Evolutionary conservation across 768 basidiomycete species (phyloP).

Genomic region (Boletus barrowsii): DNA sequence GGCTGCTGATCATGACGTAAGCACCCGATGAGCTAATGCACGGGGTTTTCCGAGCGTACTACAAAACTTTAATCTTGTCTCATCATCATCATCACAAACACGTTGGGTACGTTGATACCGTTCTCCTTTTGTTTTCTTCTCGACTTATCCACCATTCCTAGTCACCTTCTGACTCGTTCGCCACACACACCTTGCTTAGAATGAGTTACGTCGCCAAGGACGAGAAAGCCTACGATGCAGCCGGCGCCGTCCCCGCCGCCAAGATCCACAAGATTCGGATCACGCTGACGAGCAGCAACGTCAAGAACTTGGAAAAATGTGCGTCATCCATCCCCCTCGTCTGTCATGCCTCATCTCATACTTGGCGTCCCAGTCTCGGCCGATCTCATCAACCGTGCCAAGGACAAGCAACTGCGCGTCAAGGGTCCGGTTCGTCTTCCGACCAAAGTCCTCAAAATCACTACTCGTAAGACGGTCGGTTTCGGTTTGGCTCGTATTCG

Average conservation of each 20-base stretch:
- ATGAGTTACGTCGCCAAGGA: constrained; percentile 99
- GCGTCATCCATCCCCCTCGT: constrained; percentile 16
- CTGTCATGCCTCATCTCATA: background rate
- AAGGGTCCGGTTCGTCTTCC: constrained; percentile 99
- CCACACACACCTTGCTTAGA: constrained; percentile 31
- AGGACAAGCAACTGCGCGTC: constrained; percentile 99
- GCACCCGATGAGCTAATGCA: background rate
- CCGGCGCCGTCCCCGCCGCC: constrained; percentile 81
- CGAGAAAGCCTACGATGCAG: constrained; percentile 96
- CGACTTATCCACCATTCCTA: constrained; percentile 21
- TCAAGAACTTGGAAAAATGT: constrained; percentile 99
- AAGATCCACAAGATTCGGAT: constrained; percentile 99
- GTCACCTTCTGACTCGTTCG: constrained; percentile 83
- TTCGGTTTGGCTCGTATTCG: background rate
- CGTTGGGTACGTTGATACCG: constrained; percentile 25
- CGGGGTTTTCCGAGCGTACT: constrained; percentile 15
- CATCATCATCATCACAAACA: constrained; percentile 29
- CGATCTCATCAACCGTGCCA: constrained; percentile 97
- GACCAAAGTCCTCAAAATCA: constrained; percentile 98
- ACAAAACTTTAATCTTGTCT: constrained; percentile 34
- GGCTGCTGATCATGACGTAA: background rate
- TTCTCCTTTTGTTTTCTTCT: background rate
- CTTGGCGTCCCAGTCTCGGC: constrained; percentile 65
- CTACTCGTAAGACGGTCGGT: constrained; percentile 96
- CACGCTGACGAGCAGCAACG: constrained; percentile 96